These are phyloP conservation scores for Metschnikowia bowlesiae DNA, from an alignment of 805 yeast genomes.

Conservation along the genomic window DNA sequence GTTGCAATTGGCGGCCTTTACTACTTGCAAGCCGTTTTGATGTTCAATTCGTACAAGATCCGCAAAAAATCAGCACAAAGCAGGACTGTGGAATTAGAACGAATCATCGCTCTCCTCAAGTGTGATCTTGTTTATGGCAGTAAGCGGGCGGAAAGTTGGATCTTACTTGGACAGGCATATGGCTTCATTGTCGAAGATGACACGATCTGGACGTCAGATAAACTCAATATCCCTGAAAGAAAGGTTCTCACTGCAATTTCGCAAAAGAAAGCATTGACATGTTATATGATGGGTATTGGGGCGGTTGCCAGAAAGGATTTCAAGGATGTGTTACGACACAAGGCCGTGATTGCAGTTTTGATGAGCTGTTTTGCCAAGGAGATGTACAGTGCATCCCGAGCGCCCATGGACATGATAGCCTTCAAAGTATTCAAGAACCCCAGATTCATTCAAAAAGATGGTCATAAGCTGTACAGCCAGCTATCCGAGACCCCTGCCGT, in stretches of 20 bases:
- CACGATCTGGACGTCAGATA: slow-evolving; percentile 87
- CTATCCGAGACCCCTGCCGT: slow-evolving; percentile 20
- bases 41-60: slow-evolving; percentile 61
- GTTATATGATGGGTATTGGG: slow-evolving; percentile 71
- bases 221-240: slow-evolving; percentile 58
- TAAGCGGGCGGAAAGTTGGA: slow-evolving; percentile 80
- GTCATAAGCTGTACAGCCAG: slow-evolving; percentile 24
- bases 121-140: slow-evolving; percentile 66
- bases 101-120: slow-evolving; percentile 60
- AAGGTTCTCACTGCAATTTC: slow-evolving; percentile 55
- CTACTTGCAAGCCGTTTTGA: slow-evolving; percentile 62
- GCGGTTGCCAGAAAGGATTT: slow-evolving; percentile 13
- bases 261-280: slow-evolving; percentile 66
- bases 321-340: slow-evolving; percentile 10
- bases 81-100: slow-evolving; percentile 74
- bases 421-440: slow-evolving; percentile 42
- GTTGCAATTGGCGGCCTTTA: slow-evolving; percentile 55
- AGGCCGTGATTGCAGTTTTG: slow-evolving; percentile 39
- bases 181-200: slow-evolving; percentile 83
- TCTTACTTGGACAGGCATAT: slow-evolving; percentile 72
- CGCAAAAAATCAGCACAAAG: slow-evolving; percentile 78
- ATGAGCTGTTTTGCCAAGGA: slow-evolving; percentile 57
- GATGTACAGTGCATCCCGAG: slow-evolving; percentile 53
- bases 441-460: slow-evolving; percentile 24
- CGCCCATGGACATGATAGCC: slow-evolving; percentile 63